Base-by-base conservation (phyloP, 2,329 filamentous ascomycete species). In the Beauveria sp. region DNA sequence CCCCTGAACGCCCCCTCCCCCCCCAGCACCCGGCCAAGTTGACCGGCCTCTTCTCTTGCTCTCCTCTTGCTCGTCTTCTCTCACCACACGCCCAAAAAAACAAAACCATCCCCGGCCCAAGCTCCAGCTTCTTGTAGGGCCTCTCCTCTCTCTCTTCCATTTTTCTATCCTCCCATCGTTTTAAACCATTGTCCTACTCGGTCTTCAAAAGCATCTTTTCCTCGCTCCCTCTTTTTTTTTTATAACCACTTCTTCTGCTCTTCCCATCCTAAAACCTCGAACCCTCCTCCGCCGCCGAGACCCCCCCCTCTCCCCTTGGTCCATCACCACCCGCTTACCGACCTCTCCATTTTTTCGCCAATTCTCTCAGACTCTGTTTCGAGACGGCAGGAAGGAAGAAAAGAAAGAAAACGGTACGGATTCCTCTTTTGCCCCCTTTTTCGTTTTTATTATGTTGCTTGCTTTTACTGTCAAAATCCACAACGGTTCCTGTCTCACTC, bases 301-400 rank as follows among this genome's bases (percentile, higher is more conserved):
- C n/a, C 72, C 69, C 68, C 69, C 66, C 42, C 40, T 52, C 28
- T 9, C 14, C 43, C 42, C 69, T 67, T 68, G 65, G 63, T 68
- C 68, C 65, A 31, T 22, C 20, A 26, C 68, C 64, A 65, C 66
- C 58, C 61, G 57, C 59, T 34, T 60, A 50, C 71, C 69, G 72
- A 72, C 73, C 72, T 73, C 71, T 67, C 68, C 46, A 49, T 59
- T 70, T 71, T 74, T 71, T 66, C 31, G 31, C 66, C 66, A 65
- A 64, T 51, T 42, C 45, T 42, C 45, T 57, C 60, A 58, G 60
- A 50, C 46, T 42, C 26, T 51, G 49, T 56, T 56, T 54, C 51
- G 40, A 56, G 53, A 62, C 55, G 20, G 50, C 34, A 38, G 48
- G 8, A 51, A 51, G 31, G 26, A 28, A 51, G 31, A n/a, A 31